A percentile compares a stretch with the other conserved stretches of the same genome.
phyloP scores from a whole-genome alignment of 2,329 filamentous ascomycete species.

The Fusarium solani-melongenae region DNA sequence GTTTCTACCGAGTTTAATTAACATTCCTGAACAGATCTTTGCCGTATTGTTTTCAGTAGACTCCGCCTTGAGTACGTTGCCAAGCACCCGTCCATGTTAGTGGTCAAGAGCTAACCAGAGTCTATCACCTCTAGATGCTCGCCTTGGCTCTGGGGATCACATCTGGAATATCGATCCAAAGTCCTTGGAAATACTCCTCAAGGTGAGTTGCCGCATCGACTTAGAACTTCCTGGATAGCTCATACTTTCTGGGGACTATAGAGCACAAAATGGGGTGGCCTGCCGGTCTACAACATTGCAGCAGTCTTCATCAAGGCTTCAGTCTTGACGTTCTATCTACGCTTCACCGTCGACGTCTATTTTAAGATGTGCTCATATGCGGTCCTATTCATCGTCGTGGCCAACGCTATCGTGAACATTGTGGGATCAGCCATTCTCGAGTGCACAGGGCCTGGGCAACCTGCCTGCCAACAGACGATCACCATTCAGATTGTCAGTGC shows the following conservation, averaged over 20 bases:
- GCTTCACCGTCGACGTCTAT: constrained; percentile 18
- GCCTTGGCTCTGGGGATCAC: constrained; percentile 13
- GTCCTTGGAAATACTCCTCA: not conserved
- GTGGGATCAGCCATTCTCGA: not conserved
- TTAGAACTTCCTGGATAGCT: no score
- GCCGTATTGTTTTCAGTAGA: not conserved
- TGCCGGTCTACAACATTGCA: constrained; percentile 27
- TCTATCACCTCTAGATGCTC: not conserved
- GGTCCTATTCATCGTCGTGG: not conserved
- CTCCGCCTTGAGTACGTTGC: not conserved
- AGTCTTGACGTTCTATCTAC: constrained; percentile 35
- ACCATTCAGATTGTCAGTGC: not conserved
- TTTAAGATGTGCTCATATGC: not conserved
- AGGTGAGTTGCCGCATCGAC: not conserved
- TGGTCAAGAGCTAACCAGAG: no score
- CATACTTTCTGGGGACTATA: not conserved
- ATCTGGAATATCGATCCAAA: not conserved
- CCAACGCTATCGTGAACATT: not conserved
- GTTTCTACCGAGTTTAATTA: not conserved
- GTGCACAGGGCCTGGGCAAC: not conserved
- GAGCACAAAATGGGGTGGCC: not conserved
- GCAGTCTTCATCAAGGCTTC: constrained; percentile 36
- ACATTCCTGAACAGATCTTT: not conserved
- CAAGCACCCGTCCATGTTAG: not conserved
- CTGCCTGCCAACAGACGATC: not conserved